These are phyloP conservation scores for Didymella glomerata DNA, from an alignment of 2,329 filamentous ascomycete genomes.

Conservation along the genomic window DNA sequence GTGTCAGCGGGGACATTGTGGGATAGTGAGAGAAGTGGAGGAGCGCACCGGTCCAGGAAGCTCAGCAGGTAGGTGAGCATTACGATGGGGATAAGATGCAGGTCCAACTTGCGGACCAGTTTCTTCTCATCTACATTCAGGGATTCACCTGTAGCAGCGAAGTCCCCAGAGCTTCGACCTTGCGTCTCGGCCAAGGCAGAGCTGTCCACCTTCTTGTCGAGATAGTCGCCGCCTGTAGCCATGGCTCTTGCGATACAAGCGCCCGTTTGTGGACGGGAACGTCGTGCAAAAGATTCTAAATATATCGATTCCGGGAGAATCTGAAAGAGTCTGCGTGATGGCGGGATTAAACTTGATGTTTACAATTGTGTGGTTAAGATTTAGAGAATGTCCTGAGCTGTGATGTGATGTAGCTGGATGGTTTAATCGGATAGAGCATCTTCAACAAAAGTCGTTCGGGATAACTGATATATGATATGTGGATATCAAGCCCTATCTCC, in stretches of 20 bases:
- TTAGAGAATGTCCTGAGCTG: background rate
- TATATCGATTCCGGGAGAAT: background rate
- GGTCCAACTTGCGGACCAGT: constrained; percentile 71
- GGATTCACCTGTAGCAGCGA: background rate
- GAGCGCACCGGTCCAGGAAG: constrained; percentile 71
- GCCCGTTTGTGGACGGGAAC: background rate
- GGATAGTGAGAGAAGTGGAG: background rate
- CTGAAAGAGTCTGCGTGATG: too few species aligned
- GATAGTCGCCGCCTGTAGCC: background rate
- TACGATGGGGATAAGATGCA: constrained; percentile 69
- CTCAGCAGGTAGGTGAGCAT: constrained; percentile 79
- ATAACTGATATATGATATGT: background rate
- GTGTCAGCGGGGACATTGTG: background rate
- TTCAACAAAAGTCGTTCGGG: background rate
- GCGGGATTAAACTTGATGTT: background rate
- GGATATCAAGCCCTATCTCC: background rate
- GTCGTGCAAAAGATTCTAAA: background rate
- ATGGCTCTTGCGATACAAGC: background rate
- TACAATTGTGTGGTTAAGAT: background rate
- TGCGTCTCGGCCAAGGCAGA: background rate
- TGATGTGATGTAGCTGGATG: background rate
- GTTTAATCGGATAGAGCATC: background rate
- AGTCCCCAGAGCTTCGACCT: background rate
- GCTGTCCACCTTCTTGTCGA: background rate
- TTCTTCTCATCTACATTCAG: constrained; percentile 57